A percentile compares a stretch with the other conserved stretches of the same genome.
These are phyloP conservation scores for Populus alba DNA, from an alignment of 345 rosid genomes.

Conservation along the genomic window DNA sequence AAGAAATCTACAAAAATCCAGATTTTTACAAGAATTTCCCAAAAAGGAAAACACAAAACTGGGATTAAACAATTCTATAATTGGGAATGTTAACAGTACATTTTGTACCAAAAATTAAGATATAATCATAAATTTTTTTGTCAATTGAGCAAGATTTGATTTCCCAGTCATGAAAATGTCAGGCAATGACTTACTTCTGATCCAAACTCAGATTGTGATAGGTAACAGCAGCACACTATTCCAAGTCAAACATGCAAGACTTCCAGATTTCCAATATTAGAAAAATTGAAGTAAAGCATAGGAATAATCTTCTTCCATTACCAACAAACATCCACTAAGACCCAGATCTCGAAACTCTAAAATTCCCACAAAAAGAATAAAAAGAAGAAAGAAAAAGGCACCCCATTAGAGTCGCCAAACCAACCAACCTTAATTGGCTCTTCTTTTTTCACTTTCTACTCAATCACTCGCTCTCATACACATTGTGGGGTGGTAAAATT, in stretches of 20 bases:
- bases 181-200: slow-evolving; percentile 19
- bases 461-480: slow-evolving; percentile 5
- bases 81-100: slow-evolving; percentile 17
- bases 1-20: neutral
- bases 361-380: neutral
- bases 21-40: slow-evolving; percentile 2
- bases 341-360: slow-evolving; percentile 42
- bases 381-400: neutral
- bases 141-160: slow-evolving; percentile 1
- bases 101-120: neutral
- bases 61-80: slow-evolving; percentile 7
- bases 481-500: neutral
- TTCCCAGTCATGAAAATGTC: slow-evolving; percentile 21
- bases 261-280: slow-evolving; percentile 9
- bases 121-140: slow-evolving; percentile 12
- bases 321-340: slow-evolving; percentile 23
- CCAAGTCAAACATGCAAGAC: slow-evolving; percentile 28
- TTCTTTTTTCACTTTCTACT: neutral
- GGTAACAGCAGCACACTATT: slow-evolving; percentile 4
- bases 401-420: neutral
- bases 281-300: neutral
- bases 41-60: neutral
- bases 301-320: neutral
- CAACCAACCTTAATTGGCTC: neutral
- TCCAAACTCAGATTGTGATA: slow-evolving; percentile 23